Base-by-base conservation (phyloP, 805 yeast genomes). In the Nakazawaea pomicola region DNA sequence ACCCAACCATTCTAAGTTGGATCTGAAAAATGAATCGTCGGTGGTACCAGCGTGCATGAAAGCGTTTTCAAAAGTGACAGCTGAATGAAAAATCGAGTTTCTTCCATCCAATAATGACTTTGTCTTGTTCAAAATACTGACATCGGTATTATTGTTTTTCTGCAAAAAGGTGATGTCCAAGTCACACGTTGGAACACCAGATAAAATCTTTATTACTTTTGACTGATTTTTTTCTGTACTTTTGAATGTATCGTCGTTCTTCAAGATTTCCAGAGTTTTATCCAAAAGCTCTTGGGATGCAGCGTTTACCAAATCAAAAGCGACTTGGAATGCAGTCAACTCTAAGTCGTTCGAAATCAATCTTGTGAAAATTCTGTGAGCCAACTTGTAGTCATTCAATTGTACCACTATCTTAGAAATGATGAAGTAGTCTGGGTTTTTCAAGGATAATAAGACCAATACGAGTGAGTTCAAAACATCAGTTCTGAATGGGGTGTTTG, bases 11-110 rank as follows among this genome's bases (percentile, higher is more conserved):
- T 91, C 96, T 55, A 89, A 70, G 57, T 93, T 93, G 33, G 83
- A 76, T 59, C 96, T 76, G 64, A 91, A 84, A 56, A 93, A 93
- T 0, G 89, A 78, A 60, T 93, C 97, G 55, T 86, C 95, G 7
- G 98, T 87, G 11, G 99, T 93, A 44, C 98, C 99, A 29, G 93
- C 86, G 61, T 90, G 96, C 77, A 91, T 75, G 57, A 89, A 88
- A 0, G 97, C 97, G 56, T 89, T 91, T 41, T 93, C 81, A 58
- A 93, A 89, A 36, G 97, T 87, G 36, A 93, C 89, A 6, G 97
- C 99, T 18, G 95, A 83, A 65, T 93, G 99, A 74, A 86, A 90
- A 49, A 93, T 78, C 10, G 99, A 93, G 57, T 79, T 84, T 63
- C 96, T 80, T 35, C 95, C 95, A 58, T 93, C 99, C 49, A 93